Base-by-base conservation (phyloP, 179 eudicot species). In the Amaranthus tricolor region DNA sequence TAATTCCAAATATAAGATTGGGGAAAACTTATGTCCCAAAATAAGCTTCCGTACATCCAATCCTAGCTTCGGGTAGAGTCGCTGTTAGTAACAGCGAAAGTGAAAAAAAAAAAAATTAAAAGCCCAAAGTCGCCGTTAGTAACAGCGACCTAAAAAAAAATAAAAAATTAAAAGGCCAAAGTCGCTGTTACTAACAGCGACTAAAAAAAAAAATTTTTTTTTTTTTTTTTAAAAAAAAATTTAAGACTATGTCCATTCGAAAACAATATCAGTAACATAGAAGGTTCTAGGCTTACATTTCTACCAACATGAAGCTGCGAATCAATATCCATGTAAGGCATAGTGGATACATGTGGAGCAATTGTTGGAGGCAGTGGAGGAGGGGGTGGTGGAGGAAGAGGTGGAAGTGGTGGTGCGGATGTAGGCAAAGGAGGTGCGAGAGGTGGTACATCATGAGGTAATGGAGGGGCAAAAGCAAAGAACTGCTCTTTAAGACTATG, bases 361-460 rank as follows among this genome's bases (percentile, higher is more conserved):
- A 71, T 78, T 9, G 84, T 81, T n/a, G 82, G 87, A 2, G 84
- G 87, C 4, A 79, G 86, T 3, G 82, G 87, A 6, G 85, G 81
- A 0, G 84, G 87, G 12, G 76, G 92, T 40, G 82, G 87, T 0
- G 82, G 87, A 5, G 85, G 81, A 0, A 81, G 88, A 8, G 86
- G 87, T 10, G 77, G 91, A 24, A 70, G 83, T 6, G 96, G 92
- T 14, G 88, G 90, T 15, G 96, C 90, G 12, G 94, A 84, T 44
- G 76, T 50, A 40, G 97, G 94, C 62, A 82, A 70, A 73, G 93
- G 93, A 75, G 93, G 93, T 19, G 93, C 83, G 56, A 82, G 77
- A 68, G 86, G 86, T 12, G 83, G 90, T 21, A 83, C 72, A 76
- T 88, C 91, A 62, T 79, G 80, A 61, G 90, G 90, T 43, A 84